These are phyloP conservation scores for Neurospora africana DNA, from an alignment of 495 filamentous ascomycete genomes.

Conservation along the genomic window DNA sequence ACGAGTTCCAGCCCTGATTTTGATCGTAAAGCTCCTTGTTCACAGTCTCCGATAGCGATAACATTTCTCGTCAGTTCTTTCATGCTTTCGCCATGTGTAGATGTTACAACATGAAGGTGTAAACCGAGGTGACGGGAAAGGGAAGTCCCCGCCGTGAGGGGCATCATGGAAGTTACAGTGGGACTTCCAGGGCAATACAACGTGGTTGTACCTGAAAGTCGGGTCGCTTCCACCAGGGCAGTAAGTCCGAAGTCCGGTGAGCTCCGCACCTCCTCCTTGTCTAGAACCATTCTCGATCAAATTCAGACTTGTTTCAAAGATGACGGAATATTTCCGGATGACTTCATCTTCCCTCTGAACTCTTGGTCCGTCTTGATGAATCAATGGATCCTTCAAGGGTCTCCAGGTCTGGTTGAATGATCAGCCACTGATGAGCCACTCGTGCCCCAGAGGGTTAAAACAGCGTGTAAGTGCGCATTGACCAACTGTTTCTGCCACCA, in stretches of 20 bases:
- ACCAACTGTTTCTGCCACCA: not conserved
- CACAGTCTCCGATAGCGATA: not conserved
- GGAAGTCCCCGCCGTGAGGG: not conserved
- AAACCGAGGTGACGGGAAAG: not conserved
- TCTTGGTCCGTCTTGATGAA: not conserved
- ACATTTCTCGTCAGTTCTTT: not conserved
- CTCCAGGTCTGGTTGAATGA: not conserved
- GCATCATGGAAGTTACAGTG: not conserved
- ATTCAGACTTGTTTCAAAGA: not conserved
- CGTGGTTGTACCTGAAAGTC: not conserved
- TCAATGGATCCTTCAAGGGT: not conserved
- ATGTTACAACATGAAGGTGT: not conserved
- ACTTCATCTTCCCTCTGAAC: not conserved
- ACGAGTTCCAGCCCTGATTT: not conserved
- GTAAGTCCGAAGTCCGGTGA: not conserved
- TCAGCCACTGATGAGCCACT: not conserved
- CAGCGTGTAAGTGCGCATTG: not conserved
- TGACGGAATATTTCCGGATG: not conserved
- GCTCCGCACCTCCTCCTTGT: not conserved
- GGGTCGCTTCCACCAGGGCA: not conserved
- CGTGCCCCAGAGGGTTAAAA: not conserved
- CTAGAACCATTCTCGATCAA: not conserved
- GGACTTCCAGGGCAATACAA: not conserved
- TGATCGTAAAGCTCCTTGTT: not conserved
- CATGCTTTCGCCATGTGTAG: not conserved